These are phyloP conservation scores for Trypanosoma platydactyli DNA, from an alignment of 208 protist genomes.

Conservation along the genomic window DNA sequence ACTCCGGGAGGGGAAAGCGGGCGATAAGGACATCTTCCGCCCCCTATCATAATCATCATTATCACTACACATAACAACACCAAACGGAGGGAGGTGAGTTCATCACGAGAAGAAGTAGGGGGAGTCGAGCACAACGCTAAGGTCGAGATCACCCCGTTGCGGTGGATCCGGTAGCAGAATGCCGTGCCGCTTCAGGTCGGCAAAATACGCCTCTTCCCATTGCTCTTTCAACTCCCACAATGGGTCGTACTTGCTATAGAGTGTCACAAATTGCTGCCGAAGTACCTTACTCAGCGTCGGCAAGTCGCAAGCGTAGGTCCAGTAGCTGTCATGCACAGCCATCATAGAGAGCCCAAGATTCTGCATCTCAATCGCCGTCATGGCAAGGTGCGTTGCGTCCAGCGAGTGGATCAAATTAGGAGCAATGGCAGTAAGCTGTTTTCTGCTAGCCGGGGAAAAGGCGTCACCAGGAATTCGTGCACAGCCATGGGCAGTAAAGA, in stretches of 20 bases:
- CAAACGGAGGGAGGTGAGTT: background rate
- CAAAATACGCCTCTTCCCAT: slow-evolving; percentile 90
- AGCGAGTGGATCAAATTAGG: slow-evolving; percentile 99
- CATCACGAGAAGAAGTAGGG: slow-evolving; percentile 92
- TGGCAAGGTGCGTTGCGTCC: slow-evolving; percentile 97
- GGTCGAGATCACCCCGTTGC: slow-evolving; percentile 80
- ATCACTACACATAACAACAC: no score
- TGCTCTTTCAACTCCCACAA: slow-evolving; percentile 92
- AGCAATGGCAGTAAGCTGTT: slow-evolving; percentile 95
- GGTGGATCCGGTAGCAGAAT: slow-evolving; percentile 85
- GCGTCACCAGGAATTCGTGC: slow-evolving; percentile 66
- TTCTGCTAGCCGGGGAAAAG: slow-evolving; percentile 74
- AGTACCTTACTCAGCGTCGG: slow-evolving; percentile 92
- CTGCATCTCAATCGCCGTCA: slow-evolving; percentile 95
- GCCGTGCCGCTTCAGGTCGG: slow-evolving; percentile 83
- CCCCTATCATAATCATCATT: no score
- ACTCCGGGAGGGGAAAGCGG: no score
- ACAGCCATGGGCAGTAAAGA: slow-evolving; percentile 86
- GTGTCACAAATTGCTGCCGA: slow-evolving; percentile 95
- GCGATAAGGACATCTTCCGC: no score
- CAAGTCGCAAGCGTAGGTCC: slow-evolving; percentile 96
- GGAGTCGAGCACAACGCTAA: slow-evolving; percentile 85
- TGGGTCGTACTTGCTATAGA: slow-evolving; percentile 93
- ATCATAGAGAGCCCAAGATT: slow-evolving; percentile 89
- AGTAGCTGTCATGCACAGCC: slow-evolving; percentile 98